phyloP scores from a whole-genome alignment of 1,139 yeast species.

The Spathaspora sp. region DNA sequence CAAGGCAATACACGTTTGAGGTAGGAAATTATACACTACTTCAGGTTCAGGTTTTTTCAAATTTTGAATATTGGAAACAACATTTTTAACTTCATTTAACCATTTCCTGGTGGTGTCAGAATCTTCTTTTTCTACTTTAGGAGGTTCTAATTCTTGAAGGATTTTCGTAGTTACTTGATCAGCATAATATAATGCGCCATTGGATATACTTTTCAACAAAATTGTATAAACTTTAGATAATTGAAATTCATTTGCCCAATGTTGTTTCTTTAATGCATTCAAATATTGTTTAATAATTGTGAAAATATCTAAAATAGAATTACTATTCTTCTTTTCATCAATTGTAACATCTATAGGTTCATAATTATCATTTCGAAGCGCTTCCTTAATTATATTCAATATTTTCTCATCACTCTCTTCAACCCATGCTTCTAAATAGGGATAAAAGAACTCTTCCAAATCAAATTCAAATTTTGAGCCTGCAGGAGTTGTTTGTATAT shows the following conservation, averaged over 20 bases:
- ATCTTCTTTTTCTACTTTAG: slow-evolving; percentile 25
- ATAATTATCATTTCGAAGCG: slow-evolving; percentile 57
- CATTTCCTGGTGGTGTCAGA: slow-evolving; percentile 27
- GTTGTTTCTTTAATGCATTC: slow-evolving; percentile 39
- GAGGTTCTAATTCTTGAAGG: slow-evolving; percentile 44
- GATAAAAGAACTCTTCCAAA: slow-evolving; percentile 59
- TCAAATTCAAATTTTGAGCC: slow-evolving; percentile 48
- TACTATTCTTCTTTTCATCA: slow-evolving; percentile 38
- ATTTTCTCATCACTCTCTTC: slow-evolving; percentile 52
- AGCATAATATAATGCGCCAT: slow-evolving; percentile 57
- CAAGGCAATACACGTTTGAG: slow-evolving; percentile 70
- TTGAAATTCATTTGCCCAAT: slow-evolving; percentile 66
- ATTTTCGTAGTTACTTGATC: slow-evolving; percentile 45
- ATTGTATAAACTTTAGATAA: slow-evolving; percentile 58
- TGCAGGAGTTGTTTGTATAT: slow-evolving; percentile 46
- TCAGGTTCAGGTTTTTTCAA: slow-evolving; percentile 37
- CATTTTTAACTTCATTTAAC: slow-evolving; percentile 47
- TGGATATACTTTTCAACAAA: slow-evolving; percentile 60
- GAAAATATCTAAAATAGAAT: slow-evolving; percentile 69
- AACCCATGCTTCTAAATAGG: slow-evolving; percentile 58
- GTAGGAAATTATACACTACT: slow-evolving; percentile 60
- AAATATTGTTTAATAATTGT: slow-evolving; percentile 60
- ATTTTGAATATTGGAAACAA: slow-evolving; percentile 45
- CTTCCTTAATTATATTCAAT: slow-evolving; percentile 49
- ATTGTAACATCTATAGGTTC: slow-evolving; percentile 48